A percentile compares a stretch with the other conserved stretches of the same genome.
These are phyloP conservation scores for Symbiodinium pilosum DNA, from an alignment of 73 alveolate species.

Conservation along the genomic window DNA sequence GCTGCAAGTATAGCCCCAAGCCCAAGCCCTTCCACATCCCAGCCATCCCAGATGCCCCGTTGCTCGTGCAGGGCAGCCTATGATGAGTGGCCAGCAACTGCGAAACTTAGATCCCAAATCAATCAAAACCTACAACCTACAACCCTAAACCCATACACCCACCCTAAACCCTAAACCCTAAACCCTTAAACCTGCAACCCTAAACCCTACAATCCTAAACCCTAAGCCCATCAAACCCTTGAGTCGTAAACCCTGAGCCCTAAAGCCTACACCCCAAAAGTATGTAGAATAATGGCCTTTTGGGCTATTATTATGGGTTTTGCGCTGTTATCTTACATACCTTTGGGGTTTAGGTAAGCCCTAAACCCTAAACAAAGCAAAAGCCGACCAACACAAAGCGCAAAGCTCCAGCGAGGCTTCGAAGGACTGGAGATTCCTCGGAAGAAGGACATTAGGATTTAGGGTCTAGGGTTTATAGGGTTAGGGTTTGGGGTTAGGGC, in stretches of 20 bases:
- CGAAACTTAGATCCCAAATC: neutral
- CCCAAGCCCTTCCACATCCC: neutral
- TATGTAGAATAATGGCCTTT: too few species aligned
- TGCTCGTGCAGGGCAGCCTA: neutral
- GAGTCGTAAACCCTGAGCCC: neutral
- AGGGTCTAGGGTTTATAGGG: neutral
- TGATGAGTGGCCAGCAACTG: neutral
- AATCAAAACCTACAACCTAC: neutral
- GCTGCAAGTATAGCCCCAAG: neutral
- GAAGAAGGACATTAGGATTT: neutral
- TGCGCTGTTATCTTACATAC: too few species aligned
- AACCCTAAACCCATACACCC: too few species aligned
- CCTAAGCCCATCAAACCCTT: neutral
- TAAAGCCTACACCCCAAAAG: too few species aligned
- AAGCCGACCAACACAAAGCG: neutral
- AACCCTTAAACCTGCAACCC: neutral
- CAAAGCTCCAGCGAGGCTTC: constrained; percentile 87
- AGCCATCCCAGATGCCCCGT: neutral
- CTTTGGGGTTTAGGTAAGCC: too few species aligned
- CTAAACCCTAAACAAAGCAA: neutral
- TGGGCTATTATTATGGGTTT: too few species aligned
- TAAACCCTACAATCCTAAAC: neutral
- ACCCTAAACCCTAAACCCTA: neutral
- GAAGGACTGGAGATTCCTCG: constrained; percentile 69
- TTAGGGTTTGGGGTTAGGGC: neutral